Base-by-base conservation (phyloP, 768 basidiomycete genomes). In the Phanerochaete carnosa region DNA sequence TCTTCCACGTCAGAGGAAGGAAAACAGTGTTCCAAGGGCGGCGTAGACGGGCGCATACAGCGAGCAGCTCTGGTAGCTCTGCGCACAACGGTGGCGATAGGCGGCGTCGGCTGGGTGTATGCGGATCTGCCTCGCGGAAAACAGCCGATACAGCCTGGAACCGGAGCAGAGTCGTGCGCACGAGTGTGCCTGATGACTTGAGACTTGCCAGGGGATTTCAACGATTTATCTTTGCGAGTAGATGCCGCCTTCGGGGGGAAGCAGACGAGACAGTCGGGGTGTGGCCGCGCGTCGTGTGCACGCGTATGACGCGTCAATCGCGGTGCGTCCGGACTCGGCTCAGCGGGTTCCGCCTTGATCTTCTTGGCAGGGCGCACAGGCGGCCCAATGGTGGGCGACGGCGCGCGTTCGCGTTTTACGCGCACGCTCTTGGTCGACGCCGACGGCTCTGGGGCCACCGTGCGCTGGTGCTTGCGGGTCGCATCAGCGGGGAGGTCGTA, bases 381-480 rank as follows among this genome's bases (percentile, higher is more conserved):
- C 9, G 39, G 4, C 22, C 11, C 25, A 4, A 55, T 8, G 25
- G 22, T 25, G 7, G 65, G 65, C 19, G 65, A 65, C 45, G 37
- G 57, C 5, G 65, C 65, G 30, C 62, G 62, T 22, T 65, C 65
- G 26, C 65, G 62, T 50, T 65, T 65, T 19, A 65, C 54, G 2
- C 46, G 33, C 15, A 62, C 30, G 51, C 15, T 32, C 29, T 8
- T 19, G 11, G 16, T 7, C 16, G 39, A 19, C 39, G 11, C 11
- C 33, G 33, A n/a, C 39, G 39, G 39, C 11, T 9, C 39, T 19
- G 39, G 39, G 19, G 39, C 39, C 39, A 19, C 8, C 4, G 39
- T 19, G 19, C 39, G 39, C 39, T 43, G 11, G 39, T 19, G 39
- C 39, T 43, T 43, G 19, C 19, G 16, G 11, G 39, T 12, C 16